Evolutionary conservation across 2,329 filamentous ascomycete species (phyloP).

Genomic region (Penicillium digitatum): DNA sequence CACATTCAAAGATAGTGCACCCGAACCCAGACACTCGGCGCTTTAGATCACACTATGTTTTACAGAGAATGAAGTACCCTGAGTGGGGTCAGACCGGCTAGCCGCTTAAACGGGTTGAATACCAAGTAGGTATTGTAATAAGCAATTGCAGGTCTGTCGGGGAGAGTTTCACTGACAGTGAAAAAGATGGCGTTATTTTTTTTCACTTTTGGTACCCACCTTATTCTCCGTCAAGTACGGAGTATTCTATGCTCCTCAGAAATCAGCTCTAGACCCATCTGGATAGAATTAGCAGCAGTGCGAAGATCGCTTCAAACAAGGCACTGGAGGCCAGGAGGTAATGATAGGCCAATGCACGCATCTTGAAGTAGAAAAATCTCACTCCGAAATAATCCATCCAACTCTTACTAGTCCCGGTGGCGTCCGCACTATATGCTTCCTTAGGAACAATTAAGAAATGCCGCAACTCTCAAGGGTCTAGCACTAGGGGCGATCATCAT

Average conservation of each 20-base stretch:
- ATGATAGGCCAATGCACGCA: neutral
- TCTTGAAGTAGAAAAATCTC: neutral
- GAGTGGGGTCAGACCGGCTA: neutral
- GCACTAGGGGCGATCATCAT: slow-evolving; percentile 9
- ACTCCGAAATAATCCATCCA: neutral
- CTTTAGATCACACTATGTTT: neutral
- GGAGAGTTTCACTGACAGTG: neutral
- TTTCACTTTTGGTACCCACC: too few species aligned
- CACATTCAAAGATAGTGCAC: slow-evolving; percentile 19
- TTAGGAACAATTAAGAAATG: slow-evolving; percentile 8
- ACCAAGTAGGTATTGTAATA: neutral
- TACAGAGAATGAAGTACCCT: too few species aligned
- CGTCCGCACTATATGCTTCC: slow-evolving; percentile 3
- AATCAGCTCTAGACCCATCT: neutral
- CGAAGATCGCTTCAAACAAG: neutral
- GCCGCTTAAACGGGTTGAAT: neutral
- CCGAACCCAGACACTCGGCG: slow-evolving; percentile 20
- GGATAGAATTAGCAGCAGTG: neutral
- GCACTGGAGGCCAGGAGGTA: neutral
- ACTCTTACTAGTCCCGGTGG: slow-evolving; percentile 6
- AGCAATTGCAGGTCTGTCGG: neutral
- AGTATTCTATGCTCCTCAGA: neutral
- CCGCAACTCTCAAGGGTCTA: slow-evolving; percentile 7
- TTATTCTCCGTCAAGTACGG: neutral
- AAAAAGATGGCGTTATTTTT: neutral